Conservation (phyloP, 2,329 filamentous ascomycete genomes). For the Verruconis gallopava region DNA sequence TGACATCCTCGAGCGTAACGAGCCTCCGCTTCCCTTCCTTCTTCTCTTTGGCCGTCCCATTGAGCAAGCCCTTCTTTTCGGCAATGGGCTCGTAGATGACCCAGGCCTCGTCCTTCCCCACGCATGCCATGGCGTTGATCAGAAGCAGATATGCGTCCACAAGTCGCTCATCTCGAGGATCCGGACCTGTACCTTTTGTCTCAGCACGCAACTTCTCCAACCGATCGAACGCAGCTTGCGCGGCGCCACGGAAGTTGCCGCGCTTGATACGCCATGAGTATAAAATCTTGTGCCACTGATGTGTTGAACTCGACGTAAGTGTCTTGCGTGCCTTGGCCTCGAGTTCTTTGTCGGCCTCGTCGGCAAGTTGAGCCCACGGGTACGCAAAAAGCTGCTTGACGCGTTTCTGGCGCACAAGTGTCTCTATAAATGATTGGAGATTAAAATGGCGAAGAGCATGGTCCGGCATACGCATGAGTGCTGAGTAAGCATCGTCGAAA, state of each 20-base stretch:
- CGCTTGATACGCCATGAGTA: slow-evolving; percentile 82
- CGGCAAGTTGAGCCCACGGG: slow-evolving; percentile 65
- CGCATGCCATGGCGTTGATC: slow-evolving; percentile 84
- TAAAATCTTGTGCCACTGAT: slow-evolving; percentile 76
- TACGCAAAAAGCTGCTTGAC: slow-evolving; percentile 47
- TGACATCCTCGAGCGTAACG: slow-evolving; percentile 72
- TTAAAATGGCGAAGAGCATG: slow-evolving; percentile 14
- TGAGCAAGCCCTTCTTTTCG: slow-evolving; percentile 5
- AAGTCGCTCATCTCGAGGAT: slow-evolving; percentile 40
- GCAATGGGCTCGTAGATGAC: slow-evolving; percentile 41
- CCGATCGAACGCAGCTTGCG: slow-evolving; percentile 42
- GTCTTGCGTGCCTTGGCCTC: slow-evolving; percentile 46
- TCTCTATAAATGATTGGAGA: slow-evolving; percentile 22
- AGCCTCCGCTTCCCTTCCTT: slow-evolving; percentile 52
- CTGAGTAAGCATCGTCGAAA: slow-evolving; percentile 72
- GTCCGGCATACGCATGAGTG: slow-evolving; percentile 42
- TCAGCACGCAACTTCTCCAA: slow-evolving; percentile 34
- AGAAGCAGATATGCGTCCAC: slow-evolving; percentile 74
- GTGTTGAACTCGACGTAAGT: slow-evolving; percentile 43
- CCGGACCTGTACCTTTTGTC: slow-evolving; percentile 25
- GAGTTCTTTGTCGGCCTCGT: slow-evolving; percentile 68
- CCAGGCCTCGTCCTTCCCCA: slow-evolving; percentile 72
- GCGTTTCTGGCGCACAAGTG: slow-evolving; percentile 42
- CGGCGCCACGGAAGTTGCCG: slow-evolving; percentile 72
- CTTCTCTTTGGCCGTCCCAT: slow-evolving; percentile 17